A percentile compares a stretch with the other conserved stretches of the same genome.
Conservation (phyloP, 441 rosid species). For the Theobroma grandiflorum region DNA sequence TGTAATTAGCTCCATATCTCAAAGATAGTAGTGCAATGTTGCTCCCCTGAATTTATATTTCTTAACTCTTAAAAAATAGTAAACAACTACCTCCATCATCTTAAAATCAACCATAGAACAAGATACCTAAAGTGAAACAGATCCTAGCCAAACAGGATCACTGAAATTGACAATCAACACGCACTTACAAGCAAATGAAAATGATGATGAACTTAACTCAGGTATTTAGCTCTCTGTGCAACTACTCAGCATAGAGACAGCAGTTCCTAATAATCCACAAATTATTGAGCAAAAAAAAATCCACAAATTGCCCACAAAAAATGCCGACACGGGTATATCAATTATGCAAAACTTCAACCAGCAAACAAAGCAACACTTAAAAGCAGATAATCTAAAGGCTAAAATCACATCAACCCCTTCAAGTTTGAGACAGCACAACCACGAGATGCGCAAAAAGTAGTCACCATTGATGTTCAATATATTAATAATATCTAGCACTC, state of each 20-base stretch:
- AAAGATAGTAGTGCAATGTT: background rate
- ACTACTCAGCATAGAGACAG: background rate
- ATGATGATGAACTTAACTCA: background rate
- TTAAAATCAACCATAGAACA: background rate
- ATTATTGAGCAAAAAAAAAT: background rate
- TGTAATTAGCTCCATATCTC: background rate
- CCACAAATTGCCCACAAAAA: constrained; percentile 8
- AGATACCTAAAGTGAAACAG: background rate
- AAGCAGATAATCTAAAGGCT: background rate
- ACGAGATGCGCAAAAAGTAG: background rate
- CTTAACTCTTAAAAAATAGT: background rate
- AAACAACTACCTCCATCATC: constrained; percentile 13
- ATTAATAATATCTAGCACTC: constrained; percentile 4
- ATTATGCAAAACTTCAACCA: constrained; percentile 8
- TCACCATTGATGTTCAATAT: background rate
- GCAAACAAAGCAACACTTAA: constrained; percentile 6
- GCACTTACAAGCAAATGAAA: background rate
- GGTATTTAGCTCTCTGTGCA: background rate
- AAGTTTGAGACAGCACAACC: background rate
- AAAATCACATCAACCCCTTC: background rate
- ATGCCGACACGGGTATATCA: background rate
- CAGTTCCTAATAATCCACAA: background rate
- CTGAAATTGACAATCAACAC: background rate
- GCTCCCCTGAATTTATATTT: constrained; percentile 5
- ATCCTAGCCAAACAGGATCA: background rate